These are phyloP conservation scores for Brassica nigra DNA, from an alignment of 345 rosid genomes.

Conservation along the genomic window DNA sequence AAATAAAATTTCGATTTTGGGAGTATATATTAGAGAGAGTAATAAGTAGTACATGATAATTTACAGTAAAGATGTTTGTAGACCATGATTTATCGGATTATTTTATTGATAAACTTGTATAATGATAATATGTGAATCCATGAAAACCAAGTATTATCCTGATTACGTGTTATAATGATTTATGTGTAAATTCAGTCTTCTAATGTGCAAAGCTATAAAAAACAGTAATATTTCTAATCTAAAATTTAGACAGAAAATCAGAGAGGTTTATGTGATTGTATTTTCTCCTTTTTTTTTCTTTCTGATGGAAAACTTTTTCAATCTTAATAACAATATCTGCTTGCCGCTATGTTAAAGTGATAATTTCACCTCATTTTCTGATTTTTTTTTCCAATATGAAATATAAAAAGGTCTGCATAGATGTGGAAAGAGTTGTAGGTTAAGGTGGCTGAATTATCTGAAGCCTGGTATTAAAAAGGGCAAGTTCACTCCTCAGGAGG, in stretches of 20 bases:
- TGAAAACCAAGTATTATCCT: constrained; percentile 6
- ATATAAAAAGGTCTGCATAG: constrained; percentile 33
- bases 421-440: constrained; percentile 43
- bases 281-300: background rate
- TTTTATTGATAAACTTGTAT: background rate
- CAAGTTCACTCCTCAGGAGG: constrained; percentile 34
- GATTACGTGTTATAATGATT: background rate
- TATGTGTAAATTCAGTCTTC: background rate
- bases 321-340: background rate
- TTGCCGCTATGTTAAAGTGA: constrained; percentile 9
- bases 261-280: background rate
- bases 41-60: background rate
- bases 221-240: background rate
- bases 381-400: background rate
- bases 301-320: background rate
- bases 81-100: background rate
- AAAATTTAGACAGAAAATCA: background rate
- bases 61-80: background rate
- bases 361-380: background rate
- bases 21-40: background rate
- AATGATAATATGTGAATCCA: constrained; percentile 2
- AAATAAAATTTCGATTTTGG: background rate
- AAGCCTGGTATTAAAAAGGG: constrained; percentile 42
- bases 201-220: background rate
- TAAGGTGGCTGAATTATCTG: constrained; percentile 41